Evolutionary conservation across 495 filamentous ascomycete species (phyloP), one percentile per base, ranked within the genome.

Genomic region (Trichoderma virens): DNA sequence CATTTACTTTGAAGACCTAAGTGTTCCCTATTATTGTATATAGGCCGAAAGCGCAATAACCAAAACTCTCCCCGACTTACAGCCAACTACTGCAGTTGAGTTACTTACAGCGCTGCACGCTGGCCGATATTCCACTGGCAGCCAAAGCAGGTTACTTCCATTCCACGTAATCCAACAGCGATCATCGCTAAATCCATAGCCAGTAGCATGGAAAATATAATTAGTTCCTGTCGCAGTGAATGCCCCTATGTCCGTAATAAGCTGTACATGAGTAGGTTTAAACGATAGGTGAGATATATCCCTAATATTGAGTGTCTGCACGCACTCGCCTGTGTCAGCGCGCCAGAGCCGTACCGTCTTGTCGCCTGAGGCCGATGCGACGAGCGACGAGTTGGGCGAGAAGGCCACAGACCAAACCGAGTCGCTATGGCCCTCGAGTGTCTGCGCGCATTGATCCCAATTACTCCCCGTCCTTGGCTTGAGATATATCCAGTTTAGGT

Each of bases 401-500:
- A 71, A 69, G 45, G 20, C 39, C 9, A 66, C 64, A 7, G 63
- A 64, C 16, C 3, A 63, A 27, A 71, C 54, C 3, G 2, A 0
- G 56, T 39, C 59, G 31, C 6, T 59, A 39, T 70, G 68, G 38
- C 70, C 65, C 25, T 68, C 60, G n/a, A 70, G 64, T 30, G 25
- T 65, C 35, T 68, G 67, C 11, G 61, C 45, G 27, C 32, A 25
- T 32, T 28, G 39, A 41, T 35, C 32, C 66, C 63, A 59, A n/a
- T 59, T 32, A 56, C 47, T 59, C 25, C 5, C 9, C 18, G 18
- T n/a, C 39, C 30, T 18, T 25, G 13, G 41, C 31, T 23, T 18
- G 5, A 30, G 34, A 25, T 5, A 30, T 25, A 66, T 27, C 64
- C 39, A 56, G 8, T n/a, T n/a, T 39, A n/a, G 47, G 60, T 18